Evolutionary conservation across 2,329 filamentous ascomycete genomes (phyloP), one percentile per base, ranked within the genome.

Genomic region (Aspergillus brunneoviolaceus): DNA sequence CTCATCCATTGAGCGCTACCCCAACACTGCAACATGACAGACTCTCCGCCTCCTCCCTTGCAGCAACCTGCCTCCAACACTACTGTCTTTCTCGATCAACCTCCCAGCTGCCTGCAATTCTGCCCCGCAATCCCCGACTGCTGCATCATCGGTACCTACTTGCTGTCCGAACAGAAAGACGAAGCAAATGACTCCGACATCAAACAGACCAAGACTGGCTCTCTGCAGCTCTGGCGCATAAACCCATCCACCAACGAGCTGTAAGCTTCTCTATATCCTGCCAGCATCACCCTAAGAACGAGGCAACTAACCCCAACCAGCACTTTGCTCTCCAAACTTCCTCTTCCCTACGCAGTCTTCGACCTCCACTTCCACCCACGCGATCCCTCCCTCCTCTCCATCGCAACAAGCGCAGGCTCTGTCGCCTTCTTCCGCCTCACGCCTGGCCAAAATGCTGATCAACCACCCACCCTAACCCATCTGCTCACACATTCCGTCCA

Each of bases 101-200:
- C 77, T 14, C 78, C 78, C 2, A 80, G 78, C 64, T 80, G 78
- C 60, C 70, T 80, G 1, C 74, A 79, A 62, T 80, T 79, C 57
- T 78, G 75, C 49, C 76, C 73, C 2, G 63, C 67, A 10, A 61
- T 86, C 60, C 84, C 85, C 0, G 77, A 86, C 0, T 85, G 88
- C 69, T 88, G 96, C 65, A 81, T 96, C 0, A 84, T 96, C 51
- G 94, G 93, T 45, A 96, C 93, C 1, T 97, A 97, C 75, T 85
- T 89, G 63, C 82, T 96, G 35, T 72, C 71, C 25, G 71, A 78
- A 59, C 67, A 63, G 21, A 70, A 72, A 50, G 67, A 65, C 11
- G 69, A 69, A 31, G 63, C 69, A 16, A 65, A 68, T 39, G 67
- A 61, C 21, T 55, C 64, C 25, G n/a, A 45, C 39, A 62, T 73